phyloP scores from a whole-genome alignment of 1,284 basidiomycete genomes.

The Trichosporon coremiiforme region DNA sequence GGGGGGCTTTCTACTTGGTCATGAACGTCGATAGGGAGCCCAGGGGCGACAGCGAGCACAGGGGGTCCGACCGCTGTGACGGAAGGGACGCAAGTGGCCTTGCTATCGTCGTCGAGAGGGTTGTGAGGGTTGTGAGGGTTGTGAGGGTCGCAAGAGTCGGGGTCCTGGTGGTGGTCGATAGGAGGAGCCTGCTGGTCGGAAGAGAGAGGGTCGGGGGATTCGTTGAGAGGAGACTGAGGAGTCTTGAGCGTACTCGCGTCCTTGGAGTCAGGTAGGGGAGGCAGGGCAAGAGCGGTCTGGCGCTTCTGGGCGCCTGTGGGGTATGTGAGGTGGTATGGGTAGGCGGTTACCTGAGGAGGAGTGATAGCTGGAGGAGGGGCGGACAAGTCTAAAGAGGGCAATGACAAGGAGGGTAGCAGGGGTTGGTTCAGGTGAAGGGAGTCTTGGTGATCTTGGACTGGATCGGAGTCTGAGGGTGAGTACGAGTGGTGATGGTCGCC shows the following conservation, averaged over 20 bases:
- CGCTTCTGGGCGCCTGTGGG: neutral
- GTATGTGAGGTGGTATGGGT: constrained; percentile 2
- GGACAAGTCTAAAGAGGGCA: neutral
- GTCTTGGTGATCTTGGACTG: neutral
- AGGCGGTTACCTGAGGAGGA: constrained; percentile 6
- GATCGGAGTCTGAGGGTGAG: neutral
- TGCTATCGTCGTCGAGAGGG: neutral
- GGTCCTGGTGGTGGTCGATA: neutral
- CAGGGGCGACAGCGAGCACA: neutral
- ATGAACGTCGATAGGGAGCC: neutral
- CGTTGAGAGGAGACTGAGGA: neutral
- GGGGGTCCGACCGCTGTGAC: constrained; percentile 1
- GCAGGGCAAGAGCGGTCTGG: neutral
- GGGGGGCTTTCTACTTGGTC: neutral
- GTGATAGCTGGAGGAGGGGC: too few relatives aligned
- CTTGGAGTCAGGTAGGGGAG: neutral
- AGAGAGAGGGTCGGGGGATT: neutral
- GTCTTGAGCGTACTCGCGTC: neutral
- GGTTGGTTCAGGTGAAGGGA: neutral
- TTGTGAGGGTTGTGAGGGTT: neutral
- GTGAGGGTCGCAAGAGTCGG: too few relatives aligned
- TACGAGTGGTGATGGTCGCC: neutral
- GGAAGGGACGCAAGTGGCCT: neutral
- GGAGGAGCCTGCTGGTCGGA: neutral
- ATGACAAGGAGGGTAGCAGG: neutral